phyloP scores from a whole-genome alignment of 129 eudicot species.

The Tagetes erecta region DNA sequence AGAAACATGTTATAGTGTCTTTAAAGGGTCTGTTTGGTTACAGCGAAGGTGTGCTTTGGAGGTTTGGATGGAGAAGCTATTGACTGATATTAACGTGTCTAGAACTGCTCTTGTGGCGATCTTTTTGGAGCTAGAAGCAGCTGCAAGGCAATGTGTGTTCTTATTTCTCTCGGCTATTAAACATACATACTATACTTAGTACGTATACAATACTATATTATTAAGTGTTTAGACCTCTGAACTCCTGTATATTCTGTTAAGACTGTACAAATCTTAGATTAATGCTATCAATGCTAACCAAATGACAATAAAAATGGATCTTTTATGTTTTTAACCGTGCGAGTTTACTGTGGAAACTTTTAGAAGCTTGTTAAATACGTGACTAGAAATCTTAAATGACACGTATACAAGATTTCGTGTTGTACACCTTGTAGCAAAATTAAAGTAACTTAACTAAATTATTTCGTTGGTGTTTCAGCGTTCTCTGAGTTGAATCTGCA shows the following conservation, averaged over 20 bases:
- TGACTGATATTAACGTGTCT: constrained; percentile 70
- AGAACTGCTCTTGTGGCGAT: constrained; percentile 76
- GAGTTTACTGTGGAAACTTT: neutral
- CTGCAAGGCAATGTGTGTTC: constrained; percentile 75
- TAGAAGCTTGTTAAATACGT: neutral
- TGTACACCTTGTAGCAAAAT: neutral
- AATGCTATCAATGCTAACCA: neutral
- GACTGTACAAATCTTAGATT: neutral
- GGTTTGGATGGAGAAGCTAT: constrained; percentile 70
- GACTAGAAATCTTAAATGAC: neutral
- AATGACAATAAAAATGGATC: neutral
- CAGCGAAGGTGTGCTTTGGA: constrained; percentile 87
- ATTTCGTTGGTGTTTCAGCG: constrained; percentile 50
- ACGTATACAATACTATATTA: neutral
- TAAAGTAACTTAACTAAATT: constrained; percentile 13
- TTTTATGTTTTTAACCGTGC: neutral
- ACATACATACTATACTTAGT: neutral
- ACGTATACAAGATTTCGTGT: neutral
- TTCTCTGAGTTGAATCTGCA: constrained; percentile 49
- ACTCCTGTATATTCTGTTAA: neutral
- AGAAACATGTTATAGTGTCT: constrained; percentile 2
- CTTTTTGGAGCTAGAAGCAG: constrained; percentile 90
- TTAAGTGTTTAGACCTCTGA: neutral
- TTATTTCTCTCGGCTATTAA: constrained; percentile 19
- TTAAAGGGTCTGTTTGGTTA: constrained; percentile 31